These are phyloP conservation scores for Rubroshorea leprosula DNA, from an alignment of 345 rosid species.

Conservation along the genomic window DNA sequence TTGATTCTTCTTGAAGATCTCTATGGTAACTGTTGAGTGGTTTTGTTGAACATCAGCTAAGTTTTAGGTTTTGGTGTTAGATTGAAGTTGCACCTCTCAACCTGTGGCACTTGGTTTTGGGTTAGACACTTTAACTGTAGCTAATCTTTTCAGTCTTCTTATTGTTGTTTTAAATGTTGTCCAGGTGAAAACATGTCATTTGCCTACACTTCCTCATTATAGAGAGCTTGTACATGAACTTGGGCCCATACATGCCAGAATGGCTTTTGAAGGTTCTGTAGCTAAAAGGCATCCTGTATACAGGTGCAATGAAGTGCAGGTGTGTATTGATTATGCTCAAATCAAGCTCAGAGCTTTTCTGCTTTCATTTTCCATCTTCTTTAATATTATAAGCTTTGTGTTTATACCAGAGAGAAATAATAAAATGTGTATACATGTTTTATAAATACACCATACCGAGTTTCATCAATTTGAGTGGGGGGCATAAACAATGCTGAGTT, in stretches of 20 bases:
- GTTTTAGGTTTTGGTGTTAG: no score
- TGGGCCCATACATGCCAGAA: conserved; percentile 60
- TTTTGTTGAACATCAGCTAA: no score
- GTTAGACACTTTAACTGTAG: neutral
- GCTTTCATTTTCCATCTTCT: neutral
- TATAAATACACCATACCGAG: no score
- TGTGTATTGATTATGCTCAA: conserved; percentile 21
- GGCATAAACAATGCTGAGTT: no score
- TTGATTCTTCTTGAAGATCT: no score
- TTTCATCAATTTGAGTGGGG: no score
- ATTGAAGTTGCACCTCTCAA: no score
- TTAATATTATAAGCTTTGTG: no score
- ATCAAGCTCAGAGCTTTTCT: conserved; percentile 1
- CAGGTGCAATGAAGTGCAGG: conserved; percentile 85
- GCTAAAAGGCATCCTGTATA: conserved; percentile 79
- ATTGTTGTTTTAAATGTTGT: conserved; percentile 3
- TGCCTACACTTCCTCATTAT: conserved; percentile 65
- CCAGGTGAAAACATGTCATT: conserved; percentile 49
- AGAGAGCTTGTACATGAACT: conserved; percentile 72
- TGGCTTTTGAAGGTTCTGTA: conserved; percentile 46
- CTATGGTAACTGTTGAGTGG: no score
- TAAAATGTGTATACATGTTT: no score
- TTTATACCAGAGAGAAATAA: no score
- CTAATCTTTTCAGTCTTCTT: neutral
- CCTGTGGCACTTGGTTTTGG: no score